Percentiles rank a stretch among this genome's conserved stretches.
Evolutionary conservation across 331 rosid genomes (phyloP).

Genomic region (Telfairia occidentalis): DNA sequence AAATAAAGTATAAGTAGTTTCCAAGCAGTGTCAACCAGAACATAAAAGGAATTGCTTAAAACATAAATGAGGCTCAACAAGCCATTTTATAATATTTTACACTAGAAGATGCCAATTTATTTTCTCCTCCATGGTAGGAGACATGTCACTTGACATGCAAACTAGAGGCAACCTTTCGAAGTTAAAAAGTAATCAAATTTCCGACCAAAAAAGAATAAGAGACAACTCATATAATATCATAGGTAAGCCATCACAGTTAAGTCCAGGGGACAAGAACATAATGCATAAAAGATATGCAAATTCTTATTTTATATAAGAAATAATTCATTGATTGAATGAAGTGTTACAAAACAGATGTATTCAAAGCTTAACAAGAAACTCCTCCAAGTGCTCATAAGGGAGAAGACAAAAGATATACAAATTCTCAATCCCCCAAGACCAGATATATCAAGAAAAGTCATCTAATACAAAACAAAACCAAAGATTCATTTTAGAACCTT

Average conservation of each 20-base stretch:
- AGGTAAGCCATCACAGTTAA: background rate
- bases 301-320: too few relatives aligned
- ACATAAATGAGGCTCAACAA: background rate
- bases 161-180: background rate
- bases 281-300: background rate
- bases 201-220: too few relatives aligned
- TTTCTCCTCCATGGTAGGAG: background rate
- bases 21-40: background rate
- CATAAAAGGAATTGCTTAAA: background rate
- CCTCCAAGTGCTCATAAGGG: too few relatives aligned
- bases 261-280: background rate
- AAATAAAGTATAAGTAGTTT: constrained; percentile 1
- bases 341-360: too few relatives aligned
- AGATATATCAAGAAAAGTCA: background rate
- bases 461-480: background rate
- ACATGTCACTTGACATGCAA: background rate
- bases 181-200: background rate
- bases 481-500: background rate
- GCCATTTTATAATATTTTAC: background rate
- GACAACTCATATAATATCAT: background rate
- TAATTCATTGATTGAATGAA: too few relatives aligned
- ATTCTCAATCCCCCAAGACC: background rate
- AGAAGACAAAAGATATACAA: background rate
- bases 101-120: background rate
- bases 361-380: too few relatives aligned